Percentiles rank a stretch among this genome's conserved stretches.
Evolutionary conservation across 140 eudicot species (phyloP).

Genomic region (Bidens hawaiensis): DNA sequence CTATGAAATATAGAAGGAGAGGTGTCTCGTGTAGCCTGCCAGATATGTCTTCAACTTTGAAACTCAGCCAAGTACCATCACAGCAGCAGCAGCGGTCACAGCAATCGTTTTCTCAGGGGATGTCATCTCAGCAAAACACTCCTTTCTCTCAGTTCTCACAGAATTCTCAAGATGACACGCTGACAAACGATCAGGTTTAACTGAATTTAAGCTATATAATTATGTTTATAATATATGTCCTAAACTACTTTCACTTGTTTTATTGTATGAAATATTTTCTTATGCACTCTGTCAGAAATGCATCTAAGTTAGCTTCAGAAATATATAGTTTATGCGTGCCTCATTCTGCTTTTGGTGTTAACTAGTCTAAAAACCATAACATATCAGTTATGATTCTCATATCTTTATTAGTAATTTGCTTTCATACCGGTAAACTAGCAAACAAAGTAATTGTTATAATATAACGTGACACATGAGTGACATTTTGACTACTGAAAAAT

Average conservation of each 20-base stretch:
- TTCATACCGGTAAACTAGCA: constrained; percentile 9
- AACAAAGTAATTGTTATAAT: constrained; percentile 7
- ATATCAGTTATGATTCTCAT: background rate
- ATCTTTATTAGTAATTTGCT: background rate
- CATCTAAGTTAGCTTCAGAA: constrained; percentile 10
- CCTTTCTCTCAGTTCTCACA: constrained; percentile 88
- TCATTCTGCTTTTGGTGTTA: constrained; percentile 21
- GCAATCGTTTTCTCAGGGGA: constrained; percentile 74
- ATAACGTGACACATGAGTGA: background rate
- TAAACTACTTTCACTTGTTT: constrained; percentile 11
- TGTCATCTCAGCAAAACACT: constrained; percentile 67
- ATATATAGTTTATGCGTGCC: too few species aligned
- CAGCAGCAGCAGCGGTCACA: constrained; percentile 78
- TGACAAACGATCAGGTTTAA: constrained; percentile 51
- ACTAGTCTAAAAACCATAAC: constrained; percentile 5
- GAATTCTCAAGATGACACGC: constrained; percentile 54
- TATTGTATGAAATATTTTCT: background rate
- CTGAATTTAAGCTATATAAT: background rate
- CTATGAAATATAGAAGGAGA: constrained; percentile 34
- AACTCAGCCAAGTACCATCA: constrained; percentile 52
- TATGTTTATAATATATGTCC: background rate
- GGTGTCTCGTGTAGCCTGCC: constrained; percentile 38
- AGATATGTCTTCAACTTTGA: constrained; percentile 49
- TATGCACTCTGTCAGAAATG: constrained; percentile 11
- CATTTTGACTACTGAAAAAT: too few species aligned